Conservation (phyloP, 805 yeast species). For the Myxozyma neotropica region DNA sequence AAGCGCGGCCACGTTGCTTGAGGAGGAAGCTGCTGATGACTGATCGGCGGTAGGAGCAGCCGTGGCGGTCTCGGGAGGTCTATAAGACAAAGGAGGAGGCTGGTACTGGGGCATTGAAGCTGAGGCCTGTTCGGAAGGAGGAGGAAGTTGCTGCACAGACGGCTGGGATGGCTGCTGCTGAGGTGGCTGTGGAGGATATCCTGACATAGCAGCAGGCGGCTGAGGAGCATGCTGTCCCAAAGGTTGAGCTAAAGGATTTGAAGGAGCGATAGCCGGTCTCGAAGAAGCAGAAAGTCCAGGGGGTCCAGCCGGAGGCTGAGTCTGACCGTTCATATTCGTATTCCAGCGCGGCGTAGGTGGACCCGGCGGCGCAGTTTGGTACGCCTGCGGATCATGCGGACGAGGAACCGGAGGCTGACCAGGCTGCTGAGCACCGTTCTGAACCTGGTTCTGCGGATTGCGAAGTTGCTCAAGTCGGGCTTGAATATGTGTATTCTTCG, state of each 20-base stretch:
- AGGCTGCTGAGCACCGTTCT: constrained; percentile 69
- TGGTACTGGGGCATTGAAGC: constrained; percentile 37
- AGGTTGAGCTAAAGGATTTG: constrained; percentile 33
- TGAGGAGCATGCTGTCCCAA: constrained; percentile 39
- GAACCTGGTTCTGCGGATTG: constrained; percentile 43
- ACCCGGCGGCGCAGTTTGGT: constrained; percentile 51
- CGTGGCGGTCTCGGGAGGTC: constrained; percentile 15
- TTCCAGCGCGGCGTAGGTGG: constrained; percentile 54
- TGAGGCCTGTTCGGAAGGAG: constrained; percentile 15
- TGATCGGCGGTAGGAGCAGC: neutral
- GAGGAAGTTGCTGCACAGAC: constrained; percentile 42
- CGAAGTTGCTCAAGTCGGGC: constrained; percentile 83
- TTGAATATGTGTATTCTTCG: constrained; percentile 90
- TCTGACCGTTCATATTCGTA: constrained; percentile 37
- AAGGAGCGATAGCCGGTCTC: constrained; percentile 26
- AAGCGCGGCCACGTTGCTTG: constrained; percentile 7
- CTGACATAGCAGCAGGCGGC: constrained; percentile 33
- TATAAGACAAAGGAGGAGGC: constrained; percentile 28
- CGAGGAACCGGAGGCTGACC: constrained; percentile 61
- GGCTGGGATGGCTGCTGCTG: constrained; percentile 34
- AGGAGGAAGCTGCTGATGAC: constrained; percentile 7
- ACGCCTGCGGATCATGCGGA: constrained; percentile 56
- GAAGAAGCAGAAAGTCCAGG: constrained; percentile 30
- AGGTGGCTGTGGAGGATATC: constrained; percentile 31
- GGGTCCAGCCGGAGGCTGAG: constrained; percentile 28